Evolutionary conservation across 2,329 filamentous ascomycete species (phyloP), one percentile per base, ranked within the genome.

Genomic region (Eutypella sp.): DNA sequence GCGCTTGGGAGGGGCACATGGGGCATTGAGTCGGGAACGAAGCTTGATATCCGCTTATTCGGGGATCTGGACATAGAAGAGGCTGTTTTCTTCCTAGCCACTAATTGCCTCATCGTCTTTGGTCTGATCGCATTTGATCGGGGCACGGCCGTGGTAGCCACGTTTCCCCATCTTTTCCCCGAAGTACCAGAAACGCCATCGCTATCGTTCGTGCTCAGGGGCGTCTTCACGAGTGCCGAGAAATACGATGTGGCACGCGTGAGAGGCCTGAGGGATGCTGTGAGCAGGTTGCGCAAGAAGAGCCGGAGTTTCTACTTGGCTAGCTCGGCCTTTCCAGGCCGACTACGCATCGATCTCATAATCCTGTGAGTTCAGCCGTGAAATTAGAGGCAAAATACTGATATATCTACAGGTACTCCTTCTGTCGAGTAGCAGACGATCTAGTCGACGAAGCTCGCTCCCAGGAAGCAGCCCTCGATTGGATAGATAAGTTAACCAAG

Each of bases 231-330:
- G 1, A 53, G 77, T 2, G 67, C 70, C 3, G 63, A 63, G 0
- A 63, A 66, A 13, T 85, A 84, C 54, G 76, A 87, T 47, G 71
- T 75, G 41, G 65, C 71, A 13, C 76, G 82, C 4, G 71, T 87
- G 13, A 52, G 63, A 3, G 82, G 80, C 0, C 68, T 88, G 6
- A 64, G 71, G 24, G 77, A 85, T 50, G 81, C 83, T 1, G 76
- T 84, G 0, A 53, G 57, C 1, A 74, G 79, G 6, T 65, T 89
- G 7, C 67, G 73, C 41, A 71, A 69, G 45, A 89, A 89, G 58
- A 89, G 84, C 54, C 75, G 84, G 40, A 88, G 84, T 55, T 89
- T 89, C 60, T 87, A 86, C 53, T 68, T 89, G 5, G 86, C 85
- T 0, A 87, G 82, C 51, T 78, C 81, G 0, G 78, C 81, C 0